These are phyloP conservation scores for Marasmius sp. DNA, from an alignment of 1,284 basidiomycete genomes.

Conservation along the genomic window DNA sequence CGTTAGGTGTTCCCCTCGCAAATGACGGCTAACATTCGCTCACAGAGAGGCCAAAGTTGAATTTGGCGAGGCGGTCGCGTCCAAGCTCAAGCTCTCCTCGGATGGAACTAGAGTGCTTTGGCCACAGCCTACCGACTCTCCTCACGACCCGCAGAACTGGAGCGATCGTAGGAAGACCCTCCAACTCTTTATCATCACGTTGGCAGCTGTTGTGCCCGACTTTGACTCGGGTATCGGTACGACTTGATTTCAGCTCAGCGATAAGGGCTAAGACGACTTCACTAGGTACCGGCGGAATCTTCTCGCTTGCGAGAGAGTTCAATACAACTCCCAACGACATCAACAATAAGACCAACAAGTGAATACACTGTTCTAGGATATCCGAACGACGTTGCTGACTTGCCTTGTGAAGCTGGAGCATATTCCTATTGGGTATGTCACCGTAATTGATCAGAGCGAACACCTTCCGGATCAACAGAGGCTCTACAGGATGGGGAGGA, in stretches of 20 bases:
- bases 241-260: conserved; percentile 13
- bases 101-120: conserved; percentile 52
- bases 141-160: conserved; percentile 68
- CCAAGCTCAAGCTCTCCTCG: conserved; percentile 44
- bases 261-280: neutral
- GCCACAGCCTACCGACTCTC: conserved; percentile 66
- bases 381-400: neutral
- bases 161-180: conserved; percentile 45
- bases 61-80: conserved; percentile 49
- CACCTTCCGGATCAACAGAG: conserved; percentile 45
- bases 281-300: conserved; percentile 58
- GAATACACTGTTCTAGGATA: conserved; percentile 16
- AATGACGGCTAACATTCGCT: conserved; percentile 7
- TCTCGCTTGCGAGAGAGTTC: conserved; percentile 57
- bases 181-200: conserved; percentile 58
- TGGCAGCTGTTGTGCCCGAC: conserved; percentile 69
- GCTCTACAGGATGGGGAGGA: conserved; percentile 44
- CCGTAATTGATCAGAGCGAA: conserved; percentile 21
- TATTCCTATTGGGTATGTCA: conserved; percentile 58
- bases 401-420: conserved; percentile 53
- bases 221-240: conserved; percentile 68
- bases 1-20: neutral
- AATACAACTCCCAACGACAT: conserved; percentile 58
- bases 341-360: conserved; percentile 67
- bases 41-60: conserved; percentile 54